Base-by-base conservation (phyloP, 805 yeast genomes). In the Starmerella stellata region DNA sequence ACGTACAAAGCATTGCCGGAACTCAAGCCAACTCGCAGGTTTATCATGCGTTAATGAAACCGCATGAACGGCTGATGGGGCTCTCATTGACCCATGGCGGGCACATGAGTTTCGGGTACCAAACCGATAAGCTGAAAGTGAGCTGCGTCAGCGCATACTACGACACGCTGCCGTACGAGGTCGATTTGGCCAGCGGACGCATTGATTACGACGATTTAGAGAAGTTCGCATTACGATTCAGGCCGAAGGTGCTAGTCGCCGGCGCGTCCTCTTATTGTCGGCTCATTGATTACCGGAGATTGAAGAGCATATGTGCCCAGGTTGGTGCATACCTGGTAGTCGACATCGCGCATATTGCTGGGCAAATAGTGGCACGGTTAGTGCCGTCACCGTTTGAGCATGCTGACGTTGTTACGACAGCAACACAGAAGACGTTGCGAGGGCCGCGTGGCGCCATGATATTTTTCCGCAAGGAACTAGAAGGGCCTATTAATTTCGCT, bases 391-490 rank as follows among this genome's bases (percentile, higher is more conserved):
- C 98, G 47, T 90, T 90, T 65, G 90, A 82, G 61, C 81, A 78
- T 59, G 90, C 96, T 40, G 98, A 90, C 57, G 80, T 90, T 49
- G 96, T 90, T 53, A 90, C 98, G 48, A 90, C 96, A 51, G 92
- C 98, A 37, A 90, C 98, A 41, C 98, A 90, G 69, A 90, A 90
- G 66, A 87, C 98, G 30, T 71, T 90, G 55, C 77, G 98, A 68
- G 98, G 98, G 40, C 98, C 98, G 58, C 79, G 98, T 66, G 98
- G 96, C 61, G 95, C 98, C 37, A 83, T 90, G 94, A 90, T 90
- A 57, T 90, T 87, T 70, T 87, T 76, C 74, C 78, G 95, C 69
- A 81, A 79, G 62, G 95, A 90, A 52, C 73, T 87, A 61, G 96
- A 90, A 62, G 78, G 75, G 58, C 81, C 82, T 55, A 83, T 90